Conservation (phyloP, 495 filamentous ascomycete genomes). For the Stereocaulon alpinum region DNA sequence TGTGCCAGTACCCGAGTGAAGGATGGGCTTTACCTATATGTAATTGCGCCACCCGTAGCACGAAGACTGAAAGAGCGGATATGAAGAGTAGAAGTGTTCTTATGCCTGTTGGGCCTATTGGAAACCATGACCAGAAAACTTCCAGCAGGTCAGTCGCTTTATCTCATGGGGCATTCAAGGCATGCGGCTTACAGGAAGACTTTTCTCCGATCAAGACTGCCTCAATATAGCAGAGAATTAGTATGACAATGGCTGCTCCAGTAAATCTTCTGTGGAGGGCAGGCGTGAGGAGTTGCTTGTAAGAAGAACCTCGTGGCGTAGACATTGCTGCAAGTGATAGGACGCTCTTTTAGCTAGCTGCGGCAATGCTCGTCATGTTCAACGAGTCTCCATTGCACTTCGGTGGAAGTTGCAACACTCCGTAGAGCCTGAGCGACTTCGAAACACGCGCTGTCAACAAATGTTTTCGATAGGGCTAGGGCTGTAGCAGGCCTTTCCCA, state of each 20-base stretch:
- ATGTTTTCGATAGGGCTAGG: background rate
- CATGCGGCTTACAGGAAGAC: conserved; percentile 48
- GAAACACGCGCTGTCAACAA: conserved; percentile 6
- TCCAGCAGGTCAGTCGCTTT: conserved; percentile 6
- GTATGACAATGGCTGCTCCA: conserved; percentile 52
- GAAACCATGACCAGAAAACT: conserved; percentile 85
- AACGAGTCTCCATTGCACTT: background rate
- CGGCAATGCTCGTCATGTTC: background rate
- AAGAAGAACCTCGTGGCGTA: conserved; percentile 43
- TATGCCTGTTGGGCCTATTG: conserved; percentile 62
- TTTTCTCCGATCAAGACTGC: conserved; percentile 60
- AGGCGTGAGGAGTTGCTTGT: conserved; percentile 86
- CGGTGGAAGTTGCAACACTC: conserved; percentile 2
- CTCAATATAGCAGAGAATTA: conserved; percentile 64
- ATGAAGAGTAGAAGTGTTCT: conserved; percentile 66
- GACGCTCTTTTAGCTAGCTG: background rate
- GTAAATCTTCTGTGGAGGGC: conserved; percentile 80
- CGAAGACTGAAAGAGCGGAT: conserved; percentile 53
- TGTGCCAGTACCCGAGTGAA: conserved; percentile 14
- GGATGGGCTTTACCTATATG: conserved; percentile 41
- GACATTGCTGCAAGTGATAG: conserved; percentile 29
- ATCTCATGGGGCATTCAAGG: conserved; percentile 7
- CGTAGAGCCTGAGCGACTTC: background rate
- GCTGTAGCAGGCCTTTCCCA: background rate
- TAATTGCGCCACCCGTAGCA: conserved; percentile 77